Evolutionary conservation across 2,329 filamentous ascomycete species (phyloP).

Genomic region (Pseudogymnoascus verrucosus): DNA sequence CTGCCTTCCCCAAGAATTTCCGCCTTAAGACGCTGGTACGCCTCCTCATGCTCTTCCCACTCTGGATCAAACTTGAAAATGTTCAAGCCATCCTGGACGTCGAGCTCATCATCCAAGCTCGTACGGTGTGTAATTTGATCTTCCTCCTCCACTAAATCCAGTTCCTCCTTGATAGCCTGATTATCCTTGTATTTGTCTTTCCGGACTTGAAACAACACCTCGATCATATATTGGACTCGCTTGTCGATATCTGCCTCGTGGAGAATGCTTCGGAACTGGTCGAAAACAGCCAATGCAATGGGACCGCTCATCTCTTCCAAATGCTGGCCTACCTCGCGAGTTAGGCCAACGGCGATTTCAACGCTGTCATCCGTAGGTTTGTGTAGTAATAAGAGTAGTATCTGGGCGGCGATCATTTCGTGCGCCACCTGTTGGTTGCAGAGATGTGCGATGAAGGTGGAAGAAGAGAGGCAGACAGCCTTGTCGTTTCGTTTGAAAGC

Average conservation of each 20-base stretch:
- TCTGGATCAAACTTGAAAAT: slow-evolving; percentile 91
- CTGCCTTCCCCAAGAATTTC: slow-evolving; percentile 94
- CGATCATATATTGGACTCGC: slow-evolving; percentile 98
- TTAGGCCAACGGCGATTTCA: slow-evolving; percentile 92
- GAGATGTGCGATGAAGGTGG: slow-evolving; percentile 89
- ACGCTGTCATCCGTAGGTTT: slow-evolving; percentile 97
- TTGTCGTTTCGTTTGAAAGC: slow-evolving; percentile 96
- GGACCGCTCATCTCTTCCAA: slow-evolving; percentile 89
- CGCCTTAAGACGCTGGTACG: slow-evolving; percentile 82
- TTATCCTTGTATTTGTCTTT: slow-evolving; percentile 98
- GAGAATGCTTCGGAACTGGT: slow-evolving; percentile 89
- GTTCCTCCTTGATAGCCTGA: slow-evolving; percentile 78
- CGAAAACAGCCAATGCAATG: slow-evolving; percentile 84
- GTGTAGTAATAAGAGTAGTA: slow-evolving; percentile 81
- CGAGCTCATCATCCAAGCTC: slow-evolving; percentile 73
- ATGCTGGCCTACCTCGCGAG: slow-evolving; percentile 86
- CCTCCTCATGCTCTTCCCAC: slow-evolving; percentile 84
- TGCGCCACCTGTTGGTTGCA: slow-evolving; percentile 95
- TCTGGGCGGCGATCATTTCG: slow-evolving; percentile 88
- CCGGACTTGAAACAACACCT: slow-evolving; percentile 91
- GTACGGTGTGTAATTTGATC: slow-evolving; percentile 92
- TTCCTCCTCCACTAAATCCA: slow-evolving; percentile 94
- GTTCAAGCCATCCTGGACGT: slow-evolving; percentile 81
- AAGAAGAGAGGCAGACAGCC: slow-evolving; percentile 84
- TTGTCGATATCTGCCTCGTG: slow-evolving; percentile 98